Evolutionary conservation across 192 early-diverging fungal genomes (phyloP), one percentile per base, ranked within the genome.

Genomic region (Lobosporangium transversale): DNA sequence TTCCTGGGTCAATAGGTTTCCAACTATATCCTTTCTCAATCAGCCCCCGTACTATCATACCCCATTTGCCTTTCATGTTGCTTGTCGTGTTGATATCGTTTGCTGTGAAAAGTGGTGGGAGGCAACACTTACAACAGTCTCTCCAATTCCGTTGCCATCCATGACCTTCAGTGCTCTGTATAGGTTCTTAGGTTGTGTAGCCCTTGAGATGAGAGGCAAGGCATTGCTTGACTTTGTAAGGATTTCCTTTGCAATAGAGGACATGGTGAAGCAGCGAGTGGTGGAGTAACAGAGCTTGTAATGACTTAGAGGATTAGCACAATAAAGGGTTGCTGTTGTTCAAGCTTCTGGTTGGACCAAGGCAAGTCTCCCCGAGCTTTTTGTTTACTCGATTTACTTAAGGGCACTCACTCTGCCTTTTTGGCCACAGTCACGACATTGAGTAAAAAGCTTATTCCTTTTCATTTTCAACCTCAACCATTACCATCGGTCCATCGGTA

Each of bases 181-280:
- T 7, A 76, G 53, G 54, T 36, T 76, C 64, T 67, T 76, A 53
- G 73, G 65, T 37, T 55, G 64, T 33, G 64, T 54, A 5, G 73
- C 66, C 58, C 62, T 65, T 62, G 65, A 37, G 53, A 76, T 76
- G 47, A 76, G 42, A 35, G 73, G 73, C 31, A 76, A 52, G 36
- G 73, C 58, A 66, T 66, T 66, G 35, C 42, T 53, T 15, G 73
- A 58, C 59, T 76, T 76, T 57, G 64, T 76, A 65, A 76, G 63
- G 65, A 76, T 67, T 60, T 76, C 73, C 65, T 67, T 76, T 27
- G 73, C 73, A 29, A 76, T 76, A 53, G 64, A 33, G 33, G 73
- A 76, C 73, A 76, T 76, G 52, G 27, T 62, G 61, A 21, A 15
- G 17, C 15, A 35, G 29, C 23, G 24, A 47, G 10, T 24, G 26